Percentiles rank a stretch among this genome's conserved stretches.
phyloP scores from a whole-genome alignment of 1,139 yeast genomes.

The Citeromyces hawaiiensis region DNA sequence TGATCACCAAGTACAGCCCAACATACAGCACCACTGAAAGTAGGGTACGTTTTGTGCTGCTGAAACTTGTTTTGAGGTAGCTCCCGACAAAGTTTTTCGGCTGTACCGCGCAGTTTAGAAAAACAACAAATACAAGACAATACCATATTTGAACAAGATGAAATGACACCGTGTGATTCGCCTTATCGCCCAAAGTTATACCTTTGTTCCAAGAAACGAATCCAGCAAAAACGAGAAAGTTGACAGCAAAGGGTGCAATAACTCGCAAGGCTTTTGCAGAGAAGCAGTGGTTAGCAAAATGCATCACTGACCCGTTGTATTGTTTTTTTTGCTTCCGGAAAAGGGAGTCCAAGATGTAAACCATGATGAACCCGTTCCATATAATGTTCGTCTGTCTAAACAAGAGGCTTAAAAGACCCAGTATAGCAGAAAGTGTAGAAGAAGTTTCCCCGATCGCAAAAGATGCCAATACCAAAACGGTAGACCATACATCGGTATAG shows the following conservation, averaged over 20 bases:
- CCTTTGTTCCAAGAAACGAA: conserved; percentile 62
- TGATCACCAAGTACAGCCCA: conserved; percentile 34
- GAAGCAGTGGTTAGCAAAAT: background rate
- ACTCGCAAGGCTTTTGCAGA: conserved; percentile 13
- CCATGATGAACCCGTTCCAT: conserved; percentile 63
- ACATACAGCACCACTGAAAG: conserved; percentile 12
- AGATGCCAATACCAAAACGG: conserved; percentile 46
- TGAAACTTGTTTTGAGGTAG: conserved; percentile 17
- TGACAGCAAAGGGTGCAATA: conserved; percentile 38
- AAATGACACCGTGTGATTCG: conserved; percentile 58
- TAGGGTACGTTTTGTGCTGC: conserved; percentile 10
- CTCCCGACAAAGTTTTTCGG: conserved; percentile 22
- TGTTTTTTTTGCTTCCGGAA: conserved; percentile 14
- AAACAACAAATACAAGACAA: conserved; percentile 46
- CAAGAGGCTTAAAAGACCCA: conserved; percentile 46
- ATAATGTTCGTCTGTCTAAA: conserved; percentile 87
- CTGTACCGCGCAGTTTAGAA: conserved; percentile 54
- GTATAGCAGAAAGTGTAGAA: conserved; percentile 22
- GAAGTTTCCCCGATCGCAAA: conserved; percentile 19
- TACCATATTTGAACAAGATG: conserved; percentile 79
- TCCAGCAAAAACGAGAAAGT: conserved; percentile 34
- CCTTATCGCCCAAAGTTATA: conserved; percentile 79
- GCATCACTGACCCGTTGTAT: background rate
- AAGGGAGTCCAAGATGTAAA: conserved; percentile 35
- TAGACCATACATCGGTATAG: conserved; percentile 92